phyloP scores from a whole-genome alignment of 2,329 filamentous ascomycete genomes.

The Grosmannia clavigera region DNA sequence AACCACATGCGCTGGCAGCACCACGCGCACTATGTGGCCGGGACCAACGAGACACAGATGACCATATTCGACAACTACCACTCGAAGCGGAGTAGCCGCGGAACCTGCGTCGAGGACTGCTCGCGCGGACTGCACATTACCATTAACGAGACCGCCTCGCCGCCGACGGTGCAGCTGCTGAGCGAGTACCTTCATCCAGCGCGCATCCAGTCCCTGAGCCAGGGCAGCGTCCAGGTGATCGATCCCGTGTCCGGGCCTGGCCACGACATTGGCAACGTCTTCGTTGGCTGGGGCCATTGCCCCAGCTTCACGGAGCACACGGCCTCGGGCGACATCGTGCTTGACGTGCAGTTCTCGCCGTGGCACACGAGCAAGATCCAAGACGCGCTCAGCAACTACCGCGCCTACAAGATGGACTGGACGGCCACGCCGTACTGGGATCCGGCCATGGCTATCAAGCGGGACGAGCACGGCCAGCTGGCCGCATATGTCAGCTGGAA shows the following conservation, averaged over 20 bases:
- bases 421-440: conserved; percentile 28
- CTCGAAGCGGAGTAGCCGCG: conserved; percentile 27
- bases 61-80: conserved; percentile 36
- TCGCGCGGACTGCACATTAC: conserved; percentile 32
- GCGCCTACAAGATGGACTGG: conserved; percentile 42
- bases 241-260: conserved; percentile 20
- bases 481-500: neutral
- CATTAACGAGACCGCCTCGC: conserved; percentile 25
- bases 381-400: conserved; percentile 33
- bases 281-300: conserved; percentile 44
- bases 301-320: conserved; percentile 34
- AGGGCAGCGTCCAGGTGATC: conserved; percentile 38
- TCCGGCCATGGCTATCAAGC: conserved; percentile 15
- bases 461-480: neutral
- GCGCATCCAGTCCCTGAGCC: conserved; percentile 14
- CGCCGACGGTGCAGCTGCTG: conserved; percentile 29
- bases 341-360: conserved; percentile 30
- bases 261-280: conserved; percentile 27
- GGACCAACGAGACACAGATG: conserved; percentile 25
- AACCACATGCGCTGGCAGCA: conserved; percentile 30
- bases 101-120: conserved; percentile 14
- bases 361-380: conserved; percentile 1
- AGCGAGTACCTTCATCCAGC: conserved; percentile 32
- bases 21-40: conserved; percentile 30
- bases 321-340: conserved; percentile 34